Base-by-base conservation (phyloP, 805 yeast genomes). In the Komagataella pastoris region DNA sequence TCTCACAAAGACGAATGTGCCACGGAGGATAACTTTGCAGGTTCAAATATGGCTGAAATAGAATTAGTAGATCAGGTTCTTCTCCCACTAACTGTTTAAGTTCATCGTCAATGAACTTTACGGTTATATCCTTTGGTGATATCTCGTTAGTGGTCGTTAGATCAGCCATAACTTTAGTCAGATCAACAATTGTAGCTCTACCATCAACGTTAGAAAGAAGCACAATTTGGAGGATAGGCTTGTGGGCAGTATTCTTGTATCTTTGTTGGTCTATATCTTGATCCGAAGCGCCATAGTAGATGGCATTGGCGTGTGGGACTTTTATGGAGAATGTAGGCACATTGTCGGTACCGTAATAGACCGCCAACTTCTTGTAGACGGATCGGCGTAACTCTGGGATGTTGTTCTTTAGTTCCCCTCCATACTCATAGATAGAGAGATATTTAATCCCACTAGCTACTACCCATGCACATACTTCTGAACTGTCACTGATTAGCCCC, bases 1-100 rank as follows among this genome's bases (percentile, higher is more conserved):
- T 80, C 63, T 93, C 99, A 6, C 89, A 79, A 51, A 95, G 75
- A 55, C 99, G 77, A 43, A 88, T 79, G 62, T 91, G 98, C 99
- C 99, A 93, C 24, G 99, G 99, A 18, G 98, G 98, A 65, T 83
- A 93, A 17, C 96, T 97, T 66, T 89, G 95, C 49, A 93, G 74
- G 63, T 89, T 95, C 56, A 93, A 72, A 10, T 75, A 73, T n/a
- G 97, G 96, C 18, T 88, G 88, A 64, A 91, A 93, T 51, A 86
- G 69, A 30, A 93, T 72, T 49, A 93, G 71, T 56, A 93, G 74
- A 63, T 93, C 99, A 0, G 99, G 98, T 64, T 93, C 99, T n/a
- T 74, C 75, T 1, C 96, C 93, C 14, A 89, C 93, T 51, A 88
- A 71, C 58, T 81, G 87, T 44, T 72, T 72, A 55, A 85, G 71